Base-by-base conservation (phyloP, 495 filamentous ascomycete genomes). In the Xylaria telfairii region DNA sequence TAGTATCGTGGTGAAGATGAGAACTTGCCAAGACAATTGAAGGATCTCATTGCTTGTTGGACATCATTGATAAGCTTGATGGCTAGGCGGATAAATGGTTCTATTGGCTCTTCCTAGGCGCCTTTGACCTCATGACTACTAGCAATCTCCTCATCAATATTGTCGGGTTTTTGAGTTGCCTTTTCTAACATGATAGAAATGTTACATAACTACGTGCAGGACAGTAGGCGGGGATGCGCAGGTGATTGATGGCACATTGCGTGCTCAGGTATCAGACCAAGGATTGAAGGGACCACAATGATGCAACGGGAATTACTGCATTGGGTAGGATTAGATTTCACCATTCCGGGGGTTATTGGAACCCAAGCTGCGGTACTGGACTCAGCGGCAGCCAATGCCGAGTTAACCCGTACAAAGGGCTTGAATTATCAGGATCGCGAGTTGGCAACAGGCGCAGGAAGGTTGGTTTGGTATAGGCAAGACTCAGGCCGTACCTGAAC, bases 31-130 rank as follows among this genome's bases (percentile, higher is more conserved):
- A 67, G 65, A 32, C 51, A 30, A 46, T 17, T 21, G 3, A 42
- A 42, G 21, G 49, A 44, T 56, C 46, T 64, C 6, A 12, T n/a
- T 37, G 30, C 32, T 37, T 54, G 39, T 56, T 67, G 49, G 13
- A 44, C 37, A 44, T 54, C 64, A 54, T 67, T 67, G 51, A 67
- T 67, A 67, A 67, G 65, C 65, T 34, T 39, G 32, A 59, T 51
- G 34, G 21, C 19, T 24, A 30, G 49, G 24, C 28, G 13, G 13
- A 8, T 30, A 34, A 44, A 46, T 39, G 21, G 15, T 67, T 57
- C 39, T 46, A 67, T 67, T 67, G 65, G 65, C 64, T 66, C 47
- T 2, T 28, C 28, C n/a, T 34, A 24, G 26, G 46, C 44, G 28
- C 26, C 26, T 59, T 19, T 51, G 64, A 24, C 32, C 64, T 42